Base-by-base conservation (phyloP, 768 basidiomycete genomes). In the Xerocomellus chrysenteron region DNA sequence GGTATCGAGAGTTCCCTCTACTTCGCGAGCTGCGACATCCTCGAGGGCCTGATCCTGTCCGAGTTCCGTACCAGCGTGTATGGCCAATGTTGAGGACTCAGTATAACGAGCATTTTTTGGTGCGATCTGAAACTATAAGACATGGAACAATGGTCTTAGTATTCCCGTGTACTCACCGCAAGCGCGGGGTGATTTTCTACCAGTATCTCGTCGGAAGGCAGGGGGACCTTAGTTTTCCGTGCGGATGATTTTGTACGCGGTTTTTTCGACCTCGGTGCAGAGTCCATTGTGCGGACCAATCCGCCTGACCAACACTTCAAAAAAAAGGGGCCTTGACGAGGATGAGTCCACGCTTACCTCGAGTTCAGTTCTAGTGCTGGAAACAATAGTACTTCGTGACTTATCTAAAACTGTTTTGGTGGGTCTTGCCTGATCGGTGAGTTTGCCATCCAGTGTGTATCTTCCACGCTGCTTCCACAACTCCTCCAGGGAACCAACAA, bases 1-100 rank as follows among this genome's bases (percentile, higher is more conserved):
- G 11, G 87, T 85, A 60, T 93, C 90, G 11, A 94, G 79, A 36
- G 83, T 74, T 30, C 91, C 90, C 26, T 91, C 88, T 4, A 84
- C 67, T 56, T 82, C 77, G 33, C 73, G 76, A 33, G 73, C 66
- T 16, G 75, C 74, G 5, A 78, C 72, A 30, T 84, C 84, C 60
- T 85, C 82, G 52, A 75, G 62, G n/a, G 74, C 70, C 8, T 73
- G 72, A 54, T 84, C 83, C 53, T 86, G 81, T n/a, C 82, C 84
- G 8, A 86, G 71, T 56, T 86, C 83, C 28, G 77, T 68, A 8
- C 89, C 91, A n/a, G 86, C 84, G 44, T 80, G 80, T 47, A 92
- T 78, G 10, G 82, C 79, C n/a, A 88, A 62, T 9, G 78, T 74
- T 10, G 85, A 74, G 9, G 80, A 68, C 68, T 93, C 91, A 46